Base-by-base conservation (phyloP, 768 basidiomycete species). In the Psilocybe cyanescens region DNA sequence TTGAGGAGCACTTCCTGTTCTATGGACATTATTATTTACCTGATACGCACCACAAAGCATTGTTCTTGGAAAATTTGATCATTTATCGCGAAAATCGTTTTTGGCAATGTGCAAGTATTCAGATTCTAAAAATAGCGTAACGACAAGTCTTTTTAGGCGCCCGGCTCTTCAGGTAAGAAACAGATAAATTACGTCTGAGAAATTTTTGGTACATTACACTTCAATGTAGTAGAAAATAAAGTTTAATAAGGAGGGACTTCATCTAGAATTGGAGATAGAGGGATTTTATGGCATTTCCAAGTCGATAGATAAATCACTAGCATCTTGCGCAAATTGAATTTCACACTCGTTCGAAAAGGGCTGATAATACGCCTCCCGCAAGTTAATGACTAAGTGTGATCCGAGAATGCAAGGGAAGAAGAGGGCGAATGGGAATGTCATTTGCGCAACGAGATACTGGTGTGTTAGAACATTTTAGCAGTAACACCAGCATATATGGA, bases 331-430 rank as follows among this genome's bases (percentile, higher is more conserved):
- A 28, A 61, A 57, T 14, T 48, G 29, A 33, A 57, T 50, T 31
- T 53, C 46, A 33, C 56, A 57, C 24, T 65, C 65, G 19, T 59
- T 59, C 1, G 30, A 47, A 28, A 60, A 66, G 1, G 65, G 65
- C 24, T 53, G 55, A 48, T 66, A 66, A 53, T 66, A 63, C 33
- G 65, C 59, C 50, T 66, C 65, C 31, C 65, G 58, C 14, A 66
- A 46, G 24, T 66, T 63, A 35, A 66, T 59, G 4, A 66, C 60
- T 11, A 66, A 57, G 8, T 62, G 61, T 9, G 57, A 55, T 7
- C 65, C 62, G 14, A 66, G 50, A 16, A 66, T 61, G 30, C 58
- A 59, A 14, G 65, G 57, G 7, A 46, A 35, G 8, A 55, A 48
- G 28, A 57, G 41, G n/a, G 50, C 53, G 28, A 59, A 50, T 7